A percentile compares a stretch with the other conserved stretches of the same genome.
These are phyloP conservation scores for Rhodomyrtus tomentosa DNA, from an alignment of 345 rosid genomes.

Conservation along the genomic window DNA sequence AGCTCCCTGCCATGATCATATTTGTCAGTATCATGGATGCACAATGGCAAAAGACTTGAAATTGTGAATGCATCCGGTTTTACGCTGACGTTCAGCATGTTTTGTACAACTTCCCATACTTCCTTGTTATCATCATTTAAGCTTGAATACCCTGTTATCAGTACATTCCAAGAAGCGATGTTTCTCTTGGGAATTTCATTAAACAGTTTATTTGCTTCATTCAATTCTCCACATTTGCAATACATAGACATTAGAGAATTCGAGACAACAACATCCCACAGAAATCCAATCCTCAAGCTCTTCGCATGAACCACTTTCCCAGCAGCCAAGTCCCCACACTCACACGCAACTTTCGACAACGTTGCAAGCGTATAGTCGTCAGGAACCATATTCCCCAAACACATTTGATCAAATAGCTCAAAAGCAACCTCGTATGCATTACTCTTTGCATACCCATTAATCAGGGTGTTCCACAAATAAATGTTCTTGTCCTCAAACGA, in stretches of 20 bases:
- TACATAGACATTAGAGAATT: conserved; percentile 63
- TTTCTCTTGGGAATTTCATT: conserved; percentile 43
- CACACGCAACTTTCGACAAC: conserved; percentile 26
- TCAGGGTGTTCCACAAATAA: conserved; percentile 43
- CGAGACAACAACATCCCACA: conserved; percentile 24
- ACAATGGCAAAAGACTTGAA: conserved; percentile 40
- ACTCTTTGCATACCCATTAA: conserved; percentile 42
- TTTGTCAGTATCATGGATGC: conserved; percentile 7
- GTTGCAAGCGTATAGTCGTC: conserved; percentile 49
- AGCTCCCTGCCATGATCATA: conserved; percentile 33
- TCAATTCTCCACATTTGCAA: conserved; percentile 19
- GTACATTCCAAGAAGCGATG: conserved; percentile 33
- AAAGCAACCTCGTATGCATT: conserved; percentile 18
- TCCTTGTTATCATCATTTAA: not conserved
- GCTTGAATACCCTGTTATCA: conserved; percentile 20
- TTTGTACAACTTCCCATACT: conserved; percentile 15
- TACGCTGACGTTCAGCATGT: conserved; percentile 29
- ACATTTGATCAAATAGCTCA: conserved; percentile 25
- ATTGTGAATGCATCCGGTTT: conserved; percentile 46
- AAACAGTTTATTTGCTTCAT: conserved; percentile 24
- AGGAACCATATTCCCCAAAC: conserved; percentile 13
- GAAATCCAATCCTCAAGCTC: conserved; percentile 26
- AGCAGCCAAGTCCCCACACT: conserved; percentile 19
- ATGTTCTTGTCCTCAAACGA: conserved; percentile 16
- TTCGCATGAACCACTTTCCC: conserved; percentile 40